Conservation (phyloP, 2,329 filamentous ascomycete species). For the Pestalotiopsis sp. region DNA sequence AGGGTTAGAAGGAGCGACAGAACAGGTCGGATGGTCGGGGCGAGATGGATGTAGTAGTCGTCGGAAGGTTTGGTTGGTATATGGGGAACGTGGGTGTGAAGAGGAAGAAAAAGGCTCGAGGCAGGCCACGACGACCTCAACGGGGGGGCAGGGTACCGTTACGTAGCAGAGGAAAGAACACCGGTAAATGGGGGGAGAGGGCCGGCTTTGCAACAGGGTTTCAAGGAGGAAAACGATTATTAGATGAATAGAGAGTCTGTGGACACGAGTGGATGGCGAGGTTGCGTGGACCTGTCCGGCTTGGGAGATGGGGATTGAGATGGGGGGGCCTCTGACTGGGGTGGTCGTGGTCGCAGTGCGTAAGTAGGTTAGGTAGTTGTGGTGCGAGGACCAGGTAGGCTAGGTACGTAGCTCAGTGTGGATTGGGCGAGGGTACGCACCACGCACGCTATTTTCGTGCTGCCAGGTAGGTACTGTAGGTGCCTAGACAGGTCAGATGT, state of each 20-base stretch:
- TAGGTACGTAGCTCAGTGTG: too few relatives aligned
- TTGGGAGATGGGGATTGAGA: conserved; percentile 1
- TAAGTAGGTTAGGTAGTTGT: background rate
- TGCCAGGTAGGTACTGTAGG: too few relatives aligned
- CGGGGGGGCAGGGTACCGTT: conserved; percentile 10
- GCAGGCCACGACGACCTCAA: conserved; percentile 4
- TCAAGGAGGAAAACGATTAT: conserved; percentile 15
- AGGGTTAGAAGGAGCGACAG: background rate
- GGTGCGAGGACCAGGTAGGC: background rate
- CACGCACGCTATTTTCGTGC: too few relatives aligned
- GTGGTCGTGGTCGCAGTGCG: background rate
- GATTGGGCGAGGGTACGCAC: too few relatives aligned
- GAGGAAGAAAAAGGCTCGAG: background rate
- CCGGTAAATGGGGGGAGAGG: conserved; percentile 10
- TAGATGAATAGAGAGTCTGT: conserved; percentile 7
- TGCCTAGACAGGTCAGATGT: too few relatives aligned
- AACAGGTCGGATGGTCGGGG: conserved; percentile 1
- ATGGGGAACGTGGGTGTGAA: conserved; percentile 6
- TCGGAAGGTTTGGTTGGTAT: background rate
- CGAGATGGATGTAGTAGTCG: conserved; percentile 3
- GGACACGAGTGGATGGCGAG: conserved; percentile 12
- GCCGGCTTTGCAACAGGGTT: conserved; percentile 1
- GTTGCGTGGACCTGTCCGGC: conserved; percentile 13
- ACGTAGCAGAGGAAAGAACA: conserved; percentile 7
- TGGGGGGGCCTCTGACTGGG: background rate